Evolutionary conservation across 495 filamentous ascomycete species (phyloP), one percentile per base, ranked within the genome.

Genomic region (Talaromyces proteolyticus): DNA sequence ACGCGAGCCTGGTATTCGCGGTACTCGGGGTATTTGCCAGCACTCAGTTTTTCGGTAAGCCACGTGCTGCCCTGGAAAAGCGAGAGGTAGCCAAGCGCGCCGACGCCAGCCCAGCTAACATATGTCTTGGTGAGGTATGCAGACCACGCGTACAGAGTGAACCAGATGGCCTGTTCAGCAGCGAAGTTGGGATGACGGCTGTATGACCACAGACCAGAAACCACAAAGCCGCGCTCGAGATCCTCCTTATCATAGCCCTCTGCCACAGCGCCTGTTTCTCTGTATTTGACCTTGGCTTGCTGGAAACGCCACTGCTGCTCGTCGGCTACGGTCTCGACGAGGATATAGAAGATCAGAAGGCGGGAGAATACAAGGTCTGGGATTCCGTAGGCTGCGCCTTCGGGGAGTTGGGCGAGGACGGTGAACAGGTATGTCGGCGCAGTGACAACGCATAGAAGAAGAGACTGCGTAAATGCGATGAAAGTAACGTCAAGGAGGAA

Each of bases 231-330:
- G 40, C 94, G 84, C 57, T 96, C 90, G 1, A 99, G 78, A 52
- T 96, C 90, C 54, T 82, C 84, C 47, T 81, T 78, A 3, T 72
- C 72, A 54, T 72, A 85, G 12, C 47, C 47, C 20, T 49, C 36
- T 1, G 47, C 12, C 8, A 49, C 21, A 34, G 40, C 20, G 20
- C 47, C 47, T 29, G 68, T 74, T 51, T 57, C 73, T 20, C 64
- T 59, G 44, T 60, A 63, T 61, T 73, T 72, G 59, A 61, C 67
- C 69, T 96, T 96, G 16, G 92, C 93, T 12, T 61, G 58, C 51
- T 97, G 91, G 76, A 79, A 99, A 50, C 78, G 75, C 94, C 94
- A 99, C 65, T 96, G 92, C 62, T 96, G 89, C 53, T 92, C 82
- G 61, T 99, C 94, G 58, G 91, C 89, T 58, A 94, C 77, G 65